Conservation (phyloP, 2,329 filamentous ascomycete species). For the Grosmannia serpens region DNA sequence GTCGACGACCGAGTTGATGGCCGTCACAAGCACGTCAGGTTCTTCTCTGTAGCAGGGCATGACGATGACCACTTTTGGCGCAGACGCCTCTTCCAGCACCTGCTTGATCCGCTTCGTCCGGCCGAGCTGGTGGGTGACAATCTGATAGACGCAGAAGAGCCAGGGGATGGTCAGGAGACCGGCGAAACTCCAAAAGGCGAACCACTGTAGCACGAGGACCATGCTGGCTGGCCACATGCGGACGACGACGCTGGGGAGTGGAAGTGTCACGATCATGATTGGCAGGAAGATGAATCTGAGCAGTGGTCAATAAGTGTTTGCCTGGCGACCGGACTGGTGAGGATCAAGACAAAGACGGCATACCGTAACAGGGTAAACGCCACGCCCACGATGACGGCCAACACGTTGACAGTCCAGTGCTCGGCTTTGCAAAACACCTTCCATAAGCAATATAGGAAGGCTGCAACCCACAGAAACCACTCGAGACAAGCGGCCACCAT, state of each 20-base stretch:
- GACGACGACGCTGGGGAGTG: slow-evolving; percentile 62
- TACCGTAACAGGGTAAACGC: slow-evolving; percentile 69
- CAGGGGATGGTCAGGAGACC: slow-evolving; percentile 77
- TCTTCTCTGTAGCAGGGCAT: slow-evolving; percentile 97
- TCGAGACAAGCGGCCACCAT: slow-evolving; percentile 80
- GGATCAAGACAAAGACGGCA: slow-evolving; percentile 12
- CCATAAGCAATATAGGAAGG: slow-evolving; percentile 80
- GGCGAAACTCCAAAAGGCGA: slow-evolving; percentile 90
- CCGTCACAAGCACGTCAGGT: slow-evolving; percentile 70
- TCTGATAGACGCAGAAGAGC: slow-evolving; percentile 85
- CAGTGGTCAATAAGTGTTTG: background rate
- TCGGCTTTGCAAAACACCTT: slow-evolving; percentile 88
- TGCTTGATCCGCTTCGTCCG: slow-evolving; percentile 72
- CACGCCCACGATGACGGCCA: slow-evolving; percentile 61
- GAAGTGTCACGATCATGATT: slow-evolving; percentile 87
- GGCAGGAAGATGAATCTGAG: slow-evolving; percentile 72
- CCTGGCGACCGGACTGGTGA: background rate
- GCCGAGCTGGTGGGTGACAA: slow-evolving; percentile 78
- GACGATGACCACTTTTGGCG: slow-evolving; percentile 88
- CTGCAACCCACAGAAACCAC: slow-evolving; percentile 91
- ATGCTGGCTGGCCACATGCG: slow-evolving; percentile 59
- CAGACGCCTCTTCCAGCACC: slow-evolving; percentile 70
- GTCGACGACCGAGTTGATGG: slow-evolving; percentile 82
- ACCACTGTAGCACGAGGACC: slow-evolving; percentile 74
- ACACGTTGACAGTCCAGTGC: slow-evolving; percentile 67